Evolutionary conservation across 257 asterid genomes (phyloP).

Genomic region (Salvia miltiorrhiza): DNA sequence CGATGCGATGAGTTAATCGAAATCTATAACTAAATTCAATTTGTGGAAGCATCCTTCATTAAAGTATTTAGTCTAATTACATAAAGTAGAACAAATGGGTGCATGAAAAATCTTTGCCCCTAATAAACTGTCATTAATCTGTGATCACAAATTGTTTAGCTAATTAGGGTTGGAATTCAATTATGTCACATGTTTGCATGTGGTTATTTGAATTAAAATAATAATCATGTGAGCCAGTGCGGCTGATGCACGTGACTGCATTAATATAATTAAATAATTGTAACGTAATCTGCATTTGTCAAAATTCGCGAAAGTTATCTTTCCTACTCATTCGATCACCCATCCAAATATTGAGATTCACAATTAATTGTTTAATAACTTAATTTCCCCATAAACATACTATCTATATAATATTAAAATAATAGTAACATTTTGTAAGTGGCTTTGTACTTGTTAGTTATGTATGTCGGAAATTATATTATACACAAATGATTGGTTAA

Average conservation of each 20-base stretch:
- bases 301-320: slow-evolving; percentile 17
- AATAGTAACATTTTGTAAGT: not conserved
- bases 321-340: slow-evolving; percentile 13
- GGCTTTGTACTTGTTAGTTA: not conserved
- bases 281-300: slow-evolving; percentile 11
- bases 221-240: slow-evolving; percentile 56
- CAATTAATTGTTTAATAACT: not conserved
- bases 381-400: not conserved
- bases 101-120: not conserved
- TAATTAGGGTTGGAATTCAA: slow-evolving; percentile 23
- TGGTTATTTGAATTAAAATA: slow-evolving; percentile 28
- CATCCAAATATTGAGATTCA: slow-evolving; percentile 38
- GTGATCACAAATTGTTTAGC: not conserved
- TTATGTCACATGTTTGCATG: slow-evolving; percentile 54
- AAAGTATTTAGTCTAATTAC: not conserved
- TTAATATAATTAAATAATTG: slow-evolving; percentile 20
- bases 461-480: slow-evolving; percentile 7
- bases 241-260: slow-evolving; percentile 33
- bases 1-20: too few relatives aligned
- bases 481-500: not conserved
- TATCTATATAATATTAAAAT: not conserved
- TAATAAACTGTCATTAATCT: not conserved
- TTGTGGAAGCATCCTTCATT: not conserved
- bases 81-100: not conserved
- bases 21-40: too few relatives aligned